Percentiles rank a stretch among this genome's conserved stretches.
phyloP scores from a whole-genome alignment of 495 filamentous ascomycete species.

The Xylona heveae region DNA sequence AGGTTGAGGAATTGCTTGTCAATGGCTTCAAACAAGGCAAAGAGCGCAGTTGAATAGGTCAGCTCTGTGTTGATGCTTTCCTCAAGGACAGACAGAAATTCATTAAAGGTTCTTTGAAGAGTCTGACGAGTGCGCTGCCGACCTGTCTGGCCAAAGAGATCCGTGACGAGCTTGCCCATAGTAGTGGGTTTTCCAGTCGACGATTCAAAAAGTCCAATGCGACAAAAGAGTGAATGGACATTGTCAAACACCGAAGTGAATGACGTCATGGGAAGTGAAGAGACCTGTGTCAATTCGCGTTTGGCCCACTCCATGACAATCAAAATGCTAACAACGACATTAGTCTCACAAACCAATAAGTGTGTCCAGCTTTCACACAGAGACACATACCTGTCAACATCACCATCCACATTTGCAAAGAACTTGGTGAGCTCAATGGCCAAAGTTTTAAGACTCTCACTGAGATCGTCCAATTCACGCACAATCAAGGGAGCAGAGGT shows the following conservation, averaged over 20 bases:
- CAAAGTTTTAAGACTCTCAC: slow-evolving; percentile 60
- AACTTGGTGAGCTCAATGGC: slow-evolving; percentile 68
- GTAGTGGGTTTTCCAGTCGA: slow-evolving; percentile 36
- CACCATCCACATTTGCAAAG: slow-evolving; percentile 78
- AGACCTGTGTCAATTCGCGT: slow-evolving; percentile 46
- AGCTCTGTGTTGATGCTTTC: slow-evolving; percentile 72
- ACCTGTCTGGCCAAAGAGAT: slow-evolving; percentile 55
- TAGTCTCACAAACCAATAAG: no score
- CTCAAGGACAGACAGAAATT: slow-evolving; percentile 72
- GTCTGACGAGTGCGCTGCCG: slow-evolving; percentile 61
- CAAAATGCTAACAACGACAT: slow-evolving; percentile 43
- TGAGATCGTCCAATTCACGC: slow-evolving; percentile 58
- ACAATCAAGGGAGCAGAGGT: slow-evolving; percentile 72
- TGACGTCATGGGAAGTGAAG: slow-evolving; percentile 29
- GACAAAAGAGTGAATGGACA: slow-evolving; percentile 50
- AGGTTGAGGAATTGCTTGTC: slow-evolving; percentile 78
- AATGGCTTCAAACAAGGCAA: slow-evolving; percentile 67
- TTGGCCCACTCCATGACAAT: slow-evolving; percentile 91
- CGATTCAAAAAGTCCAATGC: slow-evolving; percentile 47
- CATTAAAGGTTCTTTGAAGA: slow-evolving; percentile 66
- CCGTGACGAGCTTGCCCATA: slow-evolving; percentile 40
- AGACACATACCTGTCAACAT: slow-evolving; percentile 46
- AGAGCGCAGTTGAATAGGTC: slow-evolving; percentile 50
- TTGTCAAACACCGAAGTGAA: slow-evolving; percentile 54
- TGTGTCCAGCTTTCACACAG: slow-evolving; percentile 4